A percentile compares a stretch with the other conserved stretches of the same genome.
These are phyloP conservation scores for Wakefieldia striispora DNA, from an alignment of 768 basidiomycete genomes.

Conservation along the genomic window DNA sequence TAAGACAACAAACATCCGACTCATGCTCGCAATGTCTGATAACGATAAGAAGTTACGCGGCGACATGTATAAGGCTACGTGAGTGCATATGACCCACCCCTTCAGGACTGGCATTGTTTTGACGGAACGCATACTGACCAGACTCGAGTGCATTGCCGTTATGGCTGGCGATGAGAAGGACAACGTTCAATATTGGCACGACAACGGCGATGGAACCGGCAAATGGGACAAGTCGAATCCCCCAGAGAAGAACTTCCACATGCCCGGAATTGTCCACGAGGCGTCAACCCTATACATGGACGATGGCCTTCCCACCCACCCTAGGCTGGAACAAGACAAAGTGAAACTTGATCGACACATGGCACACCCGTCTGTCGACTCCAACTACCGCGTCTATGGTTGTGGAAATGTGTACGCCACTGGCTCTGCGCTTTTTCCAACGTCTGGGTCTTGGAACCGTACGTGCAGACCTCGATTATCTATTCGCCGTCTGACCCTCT, in stretches of 20 bases:
- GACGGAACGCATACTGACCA: background rate
- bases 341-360: background rate
- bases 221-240: conserved; percentile 1
- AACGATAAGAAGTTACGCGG: conserved; percentile 3
- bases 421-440: conserved; percentile 10
- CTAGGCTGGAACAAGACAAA: background rate
- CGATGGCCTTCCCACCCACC: background rate
- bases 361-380: background rate
- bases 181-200: conserved; percentile 7
- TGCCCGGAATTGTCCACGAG: background rate
- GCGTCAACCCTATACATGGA: background rate
- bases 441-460: conserved; percentile 8
- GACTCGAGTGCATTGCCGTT: background rate
- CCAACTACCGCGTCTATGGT: conserved; percentile 6
- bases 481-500: background rate
- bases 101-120: background rate
- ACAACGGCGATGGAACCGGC: background rate
- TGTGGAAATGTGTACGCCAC: conserved; percentile 13
- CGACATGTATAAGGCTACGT: conserved; percentile 12
- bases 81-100: background rate
- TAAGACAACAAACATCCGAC: conserved; percentile 10
- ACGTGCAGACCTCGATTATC: background rate
- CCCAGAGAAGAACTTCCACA: too few species aligned
- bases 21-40: conserved; percentile 9
- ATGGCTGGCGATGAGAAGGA: background rate